Evolutionary conservation across 2,329 filamentous ascomycete genomes (phyloP), one percentile per base, ranked within the genome.

Genomic region (Neofusicoccum ribis): DNA sequence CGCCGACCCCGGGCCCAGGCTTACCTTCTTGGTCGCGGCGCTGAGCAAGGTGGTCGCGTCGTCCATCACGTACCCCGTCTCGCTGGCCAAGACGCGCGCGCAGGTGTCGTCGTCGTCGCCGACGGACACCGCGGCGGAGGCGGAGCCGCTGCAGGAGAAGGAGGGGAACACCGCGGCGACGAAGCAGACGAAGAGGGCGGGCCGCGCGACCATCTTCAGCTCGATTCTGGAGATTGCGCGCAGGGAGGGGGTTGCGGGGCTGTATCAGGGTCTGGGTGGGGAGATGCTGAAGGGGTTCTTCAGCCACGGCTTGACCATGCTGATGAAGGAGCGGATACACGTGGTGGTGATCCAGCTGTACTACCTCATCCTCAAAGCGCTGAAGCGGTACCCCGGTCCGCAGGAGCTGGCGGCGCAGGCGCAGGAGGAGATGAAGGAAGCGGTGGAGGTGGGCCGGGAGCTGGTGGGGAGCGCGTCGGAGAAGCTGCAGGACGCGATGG

Each of bases 211-310:
- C 7, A 86, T 92, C 4, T 86, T 93, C 70, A 83, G 83, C 27
- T 86, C 86, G 8, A 84, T 93, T 20, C 68, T 87, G 27, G 80
- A 83, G 20, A 85, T 86, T 65, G 80, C 80, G 37, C 84, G 82
- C 51, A 82, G 80, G 0, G 91, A 96, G 72, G 93, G 93, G 0
- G 67, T 89, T 0, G 73, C 75, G 3, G 89, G 88, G 0, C 78
- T 96, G 8, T 97, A 96, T 73, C 86, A 90, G 56, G 93, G 92
- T 5, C 80, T 96, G 0, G 84, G 83, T 14, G 91, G 88, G 4
- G 91, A 96, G 77, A 83, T 96, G 3, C 77, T 93, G 8, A 93
- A 93, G 72, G 90, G 91, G 0, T 96, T 96, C 79, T 89, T 97
- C 71, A 89, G 88, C 23, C 92, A 97, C 72, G 93, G 93, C 0